Base-by-base conservation (phyloP, 1,139 yeast species). In the Hansenula sp. region DNA sequence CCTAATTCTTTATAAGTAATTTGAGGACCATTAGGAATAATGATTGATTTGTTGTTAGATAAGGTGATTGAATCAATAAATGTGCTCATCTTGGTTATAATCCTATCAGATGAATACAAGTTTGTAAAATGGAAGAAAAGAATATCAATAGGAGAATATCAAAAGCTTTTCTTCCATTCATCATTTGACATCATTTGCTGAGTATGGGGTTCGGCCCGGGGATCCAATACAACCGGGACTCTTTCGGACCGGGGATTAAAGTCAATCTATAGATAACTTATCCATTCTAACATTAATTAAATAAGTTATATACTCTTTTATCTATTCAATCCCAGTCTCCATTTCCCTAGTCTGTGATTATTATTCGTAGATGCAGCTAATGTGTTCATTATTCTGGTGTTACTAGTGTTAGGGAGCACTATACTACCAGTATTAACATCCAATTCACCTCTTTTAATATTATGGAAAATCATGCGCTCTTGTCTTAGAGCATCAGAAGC, bases 1-100 rank as follows among this genome's bases (percentile, higher is more conserved):
- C 68, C 57, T 9, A 72, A 53, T 12, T 68, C 65, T 6, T 53
- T 46, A 47, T 71, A 72, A 4, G 66, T 55, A 14, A 71, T 52
- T 16, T 60, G 51, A 5, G 61, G 54, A n/a, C 62, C 60, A 14
- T 60, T 62, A 4, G 75, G 74, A 22, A 67, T 53, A 19, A 64
- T 53, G 29, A 71, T 48, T 6, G 75, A 75, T 18, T 62, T 59
- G 19, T 59, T 54, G 27, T 63, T 62, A 1, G 68, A 58, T 4
- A 63, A 56, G 20, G 44, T 45, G 35, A 67, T 42, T 1, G 51
- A 32, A 3, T 42, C 34, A n/a, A 41, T 44, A 35, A 52, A 46
- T 2, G 54, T 50, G 25, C 44, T 34, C 53, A 49, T 46, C 12
- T 3, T 36, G 25, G n/a, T 17, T n/a, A n/a, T n/a, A n/a, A n/a